These are phyloP conservation scores for Berberis thunbergii DNA, from an alignment of 164 flowering plant species.

Conservation along the genomic window DNA sequence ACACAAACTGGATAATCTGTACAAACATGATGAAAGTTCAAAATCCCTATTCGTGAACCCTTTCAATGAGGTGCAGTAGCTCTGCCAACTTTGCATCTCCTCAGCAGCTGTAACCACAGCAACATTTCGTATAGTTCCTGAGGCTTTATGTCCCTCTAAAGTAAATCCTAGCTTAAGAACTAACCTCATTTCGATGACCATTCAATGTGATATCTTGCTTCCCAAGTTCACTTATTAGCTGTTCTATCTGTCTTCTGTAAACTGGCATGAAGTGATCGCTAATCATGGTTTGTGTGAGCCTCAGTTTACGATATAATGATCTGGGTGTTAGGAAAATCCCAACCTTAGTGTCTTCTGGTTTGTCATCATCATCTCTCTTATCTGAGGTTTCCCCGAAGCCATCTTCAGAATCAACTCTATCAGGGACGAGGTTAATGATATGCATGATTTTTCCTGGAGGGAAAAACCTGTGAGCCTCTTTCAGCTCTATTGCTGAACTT, in stretches of 20 bases:
- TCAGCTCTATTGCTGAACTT: conserved; percentile 38
- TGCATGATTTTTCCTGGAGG: conserved; percentile 96
- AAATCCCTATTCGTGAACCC: too few species aligned
- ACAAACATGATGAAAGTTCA: too few species aligned
- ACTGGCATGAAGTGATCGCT: conserved; percentile 93
- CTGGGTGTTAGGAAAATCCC: conserved; percentile 76
- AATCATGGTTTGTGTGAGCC: conserved; percentile 84
- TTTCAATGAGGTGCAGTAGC: too few species aligned
- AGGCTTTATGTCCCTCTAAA: too few species aligned
- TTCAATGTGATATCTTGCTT: conserved; percentile 15
- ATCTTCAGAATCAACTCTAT: conserved; percentile 16
- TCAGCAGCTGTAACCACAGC: too few species aligned
- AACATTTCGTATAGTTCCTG: too few species aligned
- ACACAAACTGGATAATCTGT: too few species aligned
- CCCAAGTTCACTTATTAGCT: conserved; percentile 56
- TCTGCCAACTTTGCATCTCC: too few species aligned
- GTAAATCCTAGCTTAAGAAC: too few species aligned
- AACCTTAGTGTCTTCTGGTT: conserved; percentile 28
- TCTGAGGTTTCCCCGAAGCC: conserved; percentile 18
- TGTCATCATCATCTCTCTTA: conserved; percentile 11
- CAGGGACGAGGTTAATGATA: conserved; percentile 34
- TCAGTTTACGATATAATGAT: conserved; percentile 65
- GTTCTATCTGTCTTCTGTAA: conserved; percentile 79
- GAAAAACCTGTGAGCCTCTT: conserved; percentile 78
- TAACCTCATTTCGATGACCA: too few species aligned